Evolutionary conservation across 345 rosid species (phyloP).

Genomic region (Carallia pectinifolia): DNA sequence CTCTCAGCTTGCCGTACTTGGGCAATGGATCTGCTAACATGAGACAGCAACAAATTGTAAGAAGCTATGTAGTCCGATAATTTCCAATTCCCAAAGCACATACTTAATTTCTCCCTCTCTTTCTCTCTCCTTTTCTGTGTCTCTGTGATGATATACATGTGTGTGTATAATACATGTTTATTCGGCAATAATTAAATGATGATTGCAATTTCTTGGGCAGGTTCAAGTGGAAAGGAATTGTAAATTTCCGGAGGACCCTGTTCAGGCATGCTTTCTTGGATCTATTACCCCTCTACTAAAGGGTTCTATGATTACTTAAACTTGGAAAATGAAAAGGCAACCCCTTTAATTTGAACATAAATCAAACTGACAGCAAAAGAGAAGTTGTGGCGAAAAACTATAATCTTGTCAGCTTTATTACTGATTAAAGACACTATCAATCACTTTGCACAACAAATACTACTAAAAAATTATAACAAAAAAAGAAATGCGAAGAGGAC

Average conservation of each 20-base stretch:
- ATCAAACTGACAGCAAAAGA: not conserved
- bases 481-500: not conserved
- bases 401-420: constrained; percentile 43
- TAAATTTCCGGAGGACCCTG: constrained; percentile 91
- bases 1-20: constrained; percentile 94
- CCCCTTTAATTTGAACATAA: too few species aligned
- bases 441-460: not conserved
- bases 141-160: not conserved
- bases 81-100: constrained; percentile 17
- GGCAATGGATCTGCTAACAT: constrained; percentile 61
- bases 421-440: constrained; percentile 14
- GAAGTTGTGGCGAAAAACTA: constrained; percentile 26
- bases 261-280: constrained; percentile 55
- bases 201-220: constrained; percentile 38
- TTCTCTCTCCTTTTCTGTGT: not conserved
- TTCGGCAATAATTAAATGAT: constrained; percentile 20
- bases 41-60: constrained; percentile 68
- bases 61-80: constrained; percentile 7
- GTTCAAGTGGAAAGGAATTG: constrained; percentile 73
- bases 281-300: constrained; percentile 11
- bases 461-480: too few species aligned
- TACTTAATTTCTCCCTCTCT: constrained; percentile 3
- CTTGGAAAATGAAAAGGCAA: too few species aligned
- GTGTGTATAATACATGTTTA: not conserved
- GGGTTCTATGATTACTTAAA: not conserved